phyloP scores from a whole-genome alignment of 2,329 filamentous ascomycete genomes.

The Paecilomyces fulvus region DNA sequence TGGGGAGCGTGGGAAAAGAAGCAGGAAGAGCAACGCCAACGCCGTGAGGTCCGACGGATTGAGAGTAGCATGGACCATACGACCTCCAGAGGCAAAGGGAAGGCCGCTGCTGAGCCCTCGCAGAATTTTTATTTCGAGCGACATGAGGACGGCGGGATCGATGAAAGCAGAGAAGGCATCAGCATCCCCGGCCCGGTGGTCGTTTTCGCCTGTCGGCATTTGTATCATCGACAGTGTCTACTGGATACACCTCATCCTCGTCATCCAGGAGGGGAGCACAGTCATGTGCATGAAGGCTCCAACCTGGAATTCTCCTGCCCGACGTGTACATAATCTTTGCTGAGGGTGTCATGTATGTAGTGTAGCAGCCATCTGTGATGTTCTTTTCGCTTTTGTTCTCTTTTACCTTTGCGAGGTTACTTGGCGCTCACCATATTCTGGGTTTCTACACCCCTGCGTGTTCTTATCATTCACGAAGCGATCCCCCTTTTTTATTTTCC shows the following conservation, averaged over 20 bases:
- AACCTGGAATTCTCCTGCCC: slow-evolving; percentile 25
- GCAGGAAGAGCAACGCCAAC: slow-evolving; percentile 25
- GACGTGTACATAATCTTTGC: slow-evolving; percentile 26
- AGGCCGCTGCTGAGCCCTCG: slow-evolving; percentile 21
- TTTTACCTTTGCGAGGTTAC: neutral
- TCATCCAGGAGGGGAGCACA: slow-evolving; percentile 2
- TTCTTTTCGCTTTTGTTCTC: neutral
- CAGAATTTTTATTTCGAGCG: slow-evolving; percentile 1
- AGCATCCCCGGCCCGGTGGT: slow-evolving; percentile 24
- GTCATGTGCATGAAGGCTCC: slow-evolving; percentile 13
- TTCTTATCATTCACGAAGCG: neutral
- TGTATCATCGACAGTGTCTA: slow-evolving; percentile 41
- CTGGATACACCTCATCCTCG: slow-evolving; percentile 15
- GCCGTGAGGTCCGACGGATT: slow-evolving; percentile 19
- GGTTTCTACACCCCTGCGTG: neutral
- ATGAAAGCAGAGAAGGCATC: neutral
- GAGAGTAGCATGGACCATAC: slow-evolving; percentile 21
- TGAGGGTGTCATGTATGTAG: neutral
- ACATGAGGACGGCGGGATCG: neutral
- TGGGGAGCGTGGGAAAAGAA: slow-evolving; percentile 75
- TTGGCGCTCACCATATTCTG: neutral
- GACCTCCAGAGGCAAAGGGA: slow-evolving; percentile 29
- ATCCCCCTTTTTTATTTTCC: neutral
- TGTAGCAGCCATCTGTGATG: neutral
- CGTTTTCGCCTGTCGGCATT: slow-evolving; percentile 41